phyloP scores from a whole-genome alignment of 371 early-diverging fungal species.

The Mortierella sp. region DNA sequence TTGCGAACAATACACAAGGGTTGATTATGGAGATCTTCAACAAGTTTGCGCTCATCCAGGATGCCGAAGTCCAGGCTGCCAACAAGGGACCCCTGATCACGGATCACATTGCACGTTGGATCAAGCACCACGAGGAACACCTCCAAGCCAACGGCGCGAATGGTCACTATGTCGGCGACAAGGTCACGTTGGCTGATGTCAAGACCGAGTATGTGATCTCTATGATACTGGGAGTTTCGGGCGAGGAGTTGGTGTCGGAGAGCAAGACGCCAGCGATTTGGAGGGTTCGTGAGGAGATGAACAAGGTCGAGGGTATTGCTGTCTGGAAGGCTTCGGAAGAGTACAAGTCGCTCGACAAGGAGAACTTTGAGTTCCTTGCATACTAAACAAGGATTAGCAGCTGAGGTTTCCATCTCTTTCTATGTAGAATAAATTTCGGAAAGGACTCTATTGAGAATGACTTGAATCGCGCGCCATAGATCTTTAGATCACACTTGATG shows the following conservation, averaged over 20 bases:
- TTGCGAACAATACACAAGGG: no score
- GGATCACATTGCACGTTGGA: conserved; percentile 1
- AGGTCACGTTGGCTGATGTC: conserved; percentile 16
- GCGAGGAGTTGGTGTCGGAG: conserved; percentile 17
- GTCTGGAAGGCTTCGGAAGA: conserved; percentile 22
- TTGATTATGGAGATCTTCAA: no score
- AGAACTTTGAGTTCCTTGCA: conserved; percentile 4
- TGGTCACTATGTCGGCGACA: conserved; percentile 37
- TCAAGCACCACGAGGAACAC: conserved; percentile 22
- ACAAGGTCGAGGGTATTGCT: neutral
- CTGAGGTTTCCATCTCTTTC: no score
- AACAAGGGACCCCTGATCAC: conserved; percentile 10
- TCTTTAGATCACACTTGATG: no score
- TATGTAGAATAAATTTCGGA: no score
- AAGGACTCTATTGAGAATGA: no score
- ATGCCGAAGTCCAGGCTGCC: conserved; percentile 17
- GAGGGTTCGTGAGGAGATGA: conserved; percentile 13
- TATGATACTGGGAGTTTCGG: neutral
- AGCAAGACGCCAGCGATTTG: no score
- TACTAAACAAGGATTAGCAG: no score
- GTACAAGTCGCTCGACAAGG: conserved; percentile 15
- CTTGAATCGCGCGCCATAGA: no score
- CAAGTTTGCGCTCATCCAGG: neutral
- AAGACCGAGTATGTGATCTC: neutral
- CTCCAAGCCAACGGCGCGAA: conserved; percentile 27